Evolutionary conservation across 306 rosid species (phyloP).

Genomic region (Morella rubra): DNA sequence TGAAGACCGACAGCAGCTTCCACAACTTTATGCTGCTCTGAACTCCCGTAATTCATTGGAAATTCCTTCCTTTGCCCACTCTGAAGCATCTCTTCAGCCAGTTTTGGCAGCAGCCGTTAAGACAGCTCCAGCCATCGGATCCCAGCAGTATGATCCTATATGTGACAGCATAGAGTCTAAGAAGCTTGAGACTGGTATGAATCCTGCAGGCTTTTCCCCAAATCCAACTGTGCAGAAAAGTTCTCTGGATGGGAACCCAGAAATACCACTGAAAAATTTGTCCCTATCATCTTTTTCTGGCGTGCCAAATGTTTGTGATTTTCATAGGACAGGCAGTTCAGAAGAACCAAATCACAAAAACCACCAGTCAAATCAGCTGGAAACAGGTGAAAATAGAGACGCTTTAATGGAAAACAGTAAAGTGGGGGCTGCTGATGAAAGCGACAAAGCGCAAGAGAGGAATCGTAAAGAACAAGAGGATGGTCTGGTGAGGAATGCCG

Average conservation of each 20-base stretch:
- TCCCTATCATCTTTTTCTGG: constrained; percentile 40
- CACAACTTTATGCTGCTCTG: constrained; percentile 72
- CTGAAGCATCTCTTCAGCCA: constrained; percentile 46
- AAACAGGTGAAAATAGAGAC: constrained; percentile 35
- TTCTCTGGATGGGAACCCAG: constrained; percentile 33
- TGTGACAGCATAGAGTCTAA: constrained; percentile 47
- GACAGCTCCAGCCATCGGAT: constrained; percentile 46
- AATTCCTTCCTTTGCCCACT: constrained; percentile 40
- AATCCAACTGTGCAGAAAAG: constrained; percentile 24
- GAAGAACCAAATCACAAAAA: constrained; percentile 41
- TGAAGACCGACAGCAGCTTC: constrained; percentile 74
- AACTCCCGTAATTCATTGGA: constrained; percentile 48
- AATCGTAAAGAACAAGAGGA: constrained; percentile 37
- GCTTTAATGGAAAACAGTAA: constrained; percentile 40
- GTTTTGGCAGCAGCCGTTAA: constrained; percentile 42
- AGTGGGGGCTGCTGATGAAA: constrained; percentile 37
- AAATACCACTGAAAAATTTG: constrained; percentile 19
- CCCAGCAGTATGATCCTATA: constrained; percentile 53
- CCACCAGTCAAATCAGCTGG: constrained; percentile 35
- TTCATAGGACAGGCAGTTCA: constrained; percentile 34
- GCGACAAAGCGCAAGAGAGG: constrained; percentile 33
- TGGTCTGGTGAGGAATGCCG: constrained; percentile 43
- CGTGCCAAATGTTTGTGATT: constrained; percentile 37
- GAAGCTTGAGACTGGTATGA: constrained; percentile 46
- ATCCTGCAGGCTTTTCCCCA: constrained; percentile 31